Base-by-base conservation (phyloP, 176 grass and related monocot genomes). In the Saccharum spontaneum region DNA sequence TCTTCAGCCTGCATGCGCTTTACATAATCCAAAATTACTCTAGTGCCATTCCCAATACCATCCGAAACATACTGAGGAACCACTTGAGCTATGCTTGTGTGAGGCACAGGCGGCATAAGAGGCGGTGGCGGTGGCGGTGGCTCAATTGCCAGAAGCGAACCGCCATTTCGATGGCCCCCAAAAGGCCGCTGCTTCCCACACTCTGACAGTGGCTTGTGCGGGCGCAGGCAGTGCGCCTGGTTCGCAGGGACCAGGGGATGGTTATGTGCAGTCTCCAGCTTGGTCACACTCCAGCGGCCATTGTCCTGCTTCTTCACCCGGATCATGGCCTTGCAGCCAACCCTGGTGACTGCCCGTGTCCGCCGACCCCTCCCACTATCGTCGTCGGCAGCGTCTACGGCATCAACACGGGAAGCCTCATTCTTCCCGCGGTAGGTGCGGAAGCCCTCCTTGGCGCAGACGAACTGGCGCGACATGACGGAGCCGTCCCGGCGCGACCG, bases 291-390 rank as follows among this genome's bases (percentile, higher is more conserved):
- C 92, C 92, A 94, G 41, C 78, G 73, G 18, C 73, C 87, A 13
- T 74, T 87, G 70, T 89, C 89, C 78, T 87, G 89, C 67, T 90
- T 94, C 79, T 94, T 94, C 64, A 94, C 92, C 82, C 88, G 79
- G 82, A 94, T 92, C 92, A 94, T 94, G 54, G 90, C 92, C 75
- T 94, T 94, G 80, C 92, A 94, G 16, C 92, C 92, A 37, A 94
- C 87, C 57, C 92, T 94, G 0, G 92, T 92, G 86, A 94, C 85
- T 2, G 92, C 92, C 69, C 92, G 65, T 8, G 92, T 89, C 31
- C 92, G 73, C 14, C 88, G 82, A 7, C 83, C 82, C 70, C 84
- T 83, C 36, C 59, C 84, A 28, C 77, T 38, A 67, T 73, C 68
- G 13, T 87, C 81, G 1, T 43, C 74, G 11, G 59, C 84, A 0